Percentiles rank a stretch among this genome's conserved stretches.
These are phyloP conservation scores for Pouteria glomerata DNA, from an alignment of 148 eudicot species.

Conservation along the genomic window DNA sequence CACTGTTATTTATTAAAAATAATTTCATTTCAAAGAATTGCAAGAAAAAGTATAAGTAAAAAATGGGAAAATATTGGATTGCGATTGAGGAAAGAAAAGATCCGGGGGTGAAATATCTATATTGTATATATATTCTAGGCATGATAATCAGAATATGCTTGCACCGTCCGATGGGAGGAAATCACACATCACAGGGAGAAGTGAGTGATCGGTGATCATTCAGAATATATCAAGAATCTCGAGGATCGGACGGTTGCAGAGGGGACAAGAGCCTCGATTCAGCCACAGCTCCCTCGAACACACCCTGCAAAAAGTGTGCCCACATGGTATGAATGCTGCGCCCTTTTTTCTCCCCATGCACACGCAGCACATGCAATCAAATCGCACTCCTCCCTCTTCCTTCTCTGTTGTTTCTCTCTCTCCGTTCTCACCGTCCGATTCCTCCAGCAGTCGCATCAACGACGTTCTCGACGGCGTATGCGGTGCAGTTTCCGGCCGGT, in stretches of 20 bases:
- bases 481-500: slow-evolving; percentile 7
- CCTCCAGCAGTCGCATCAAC: slow-evolving; percentile 76
- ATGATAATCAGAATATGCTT: too few relatives aligned
- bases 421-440: slow-evolving; percentile 41
- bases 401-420: slow-evolving; percentile 12
- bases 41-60: too few relatives aligned
- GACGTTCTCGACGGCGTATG: slow-evolving; percentile 61
- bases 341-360: slow-evolving; percentile 96
- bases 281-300: slow-evolving; percentile 86
- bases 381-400: slow-evolving; percentile 15
- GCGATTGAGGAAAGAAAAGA: too few relatives aligned
- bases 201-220: background rate
- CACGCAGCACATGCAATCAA: slow-evolving; percentile 79
- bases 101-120: too few relatives aligned
- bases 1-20: too few relatives aligned
- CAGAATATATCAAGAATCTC: slow-evolving; percentile 80
- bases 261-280: slow-evolving; percentile 86
- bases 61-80: too few relatives aligned
- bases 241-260: slow-evolving; percentile 66
- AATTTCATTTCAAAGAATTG: too few relatives aligned
- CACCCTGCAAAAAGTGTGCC: slow-evolving; percentile 92
- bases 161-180: background rate
- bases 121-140: too few relatives aligned
- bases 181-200: background rate
- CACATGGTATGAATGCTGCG: slow-evolving; percentile 93